A percentile compares a stretch with the other conserved stretches of the same genome.
Conservation (phyloP, 345 rosid species). For the Euphorbia tirucalli region DNA sequence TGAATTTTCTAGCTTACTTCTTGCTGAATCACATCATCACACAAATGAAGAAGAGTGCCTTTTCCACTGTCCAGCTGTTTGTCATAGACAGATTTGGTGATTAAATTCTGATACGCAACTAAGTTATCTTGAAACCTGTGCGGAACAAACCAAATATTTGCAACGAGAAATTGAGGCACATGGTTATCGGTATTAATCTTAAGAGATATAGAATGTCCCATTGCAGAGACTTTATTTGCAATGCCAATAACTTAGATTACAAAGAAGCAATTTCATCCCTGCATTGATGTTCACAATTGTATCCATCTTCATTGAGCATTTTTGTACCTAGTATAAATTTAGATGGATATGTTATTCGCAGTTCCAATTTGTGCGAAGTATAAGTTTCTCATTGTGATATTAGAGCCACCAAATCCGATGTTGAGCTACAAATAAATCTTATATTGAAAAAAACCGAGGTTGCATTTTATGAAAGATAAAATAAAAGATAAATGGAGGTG, state of each 20-base stretch:
- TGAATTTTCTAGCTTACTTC: slow-evolving; percentile 4
- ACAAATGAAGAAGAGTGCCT: slow-evolving; percentile 81
- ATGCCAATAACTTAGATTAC: background rate
- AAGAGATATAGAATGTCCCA: background rate
- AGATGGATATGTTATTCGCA: background rate
- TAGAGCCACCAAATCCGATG: too few relatives aligned
- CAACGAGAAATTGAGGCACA: background rate
- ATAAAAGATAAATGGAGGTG: background rate
- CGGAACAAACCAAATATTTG: background rate
- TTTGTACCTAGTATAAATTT: background rate
- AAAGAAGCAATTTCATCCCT: background rate
- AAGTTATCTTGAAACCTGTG: slow-evolving; percentile 24
- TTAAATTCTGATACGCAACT: slow-evolving; percentile 22
- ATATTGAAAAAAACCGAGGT: background rate
- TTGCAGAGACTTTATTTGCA: background rate
- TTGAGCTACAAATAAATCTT: too few relatives aligned
- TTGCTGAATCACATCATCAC: slow-evolving; percentile 50
- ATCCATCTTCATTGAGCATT: background rate
- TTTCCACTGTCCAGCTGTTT: slow-evolving; percentile 84
- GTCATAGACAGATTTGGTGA: slow-evolving; percentile 36
- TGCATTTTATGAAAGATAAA: background rate
- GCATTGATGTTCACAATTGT: background rate
- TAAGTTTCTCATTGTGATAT: too few relatives aligned
- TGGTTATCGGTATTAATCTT: background rate
- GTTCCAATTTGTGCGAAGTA: background rate